Percentiles rank a stretch among this genome's conserved stretches.
These are phyloP conservation scores for Penicillium roqueforti DNA, from an alignment of 495 filamentous ascomycete genomes.

Conservation along the genomic window DNA sequence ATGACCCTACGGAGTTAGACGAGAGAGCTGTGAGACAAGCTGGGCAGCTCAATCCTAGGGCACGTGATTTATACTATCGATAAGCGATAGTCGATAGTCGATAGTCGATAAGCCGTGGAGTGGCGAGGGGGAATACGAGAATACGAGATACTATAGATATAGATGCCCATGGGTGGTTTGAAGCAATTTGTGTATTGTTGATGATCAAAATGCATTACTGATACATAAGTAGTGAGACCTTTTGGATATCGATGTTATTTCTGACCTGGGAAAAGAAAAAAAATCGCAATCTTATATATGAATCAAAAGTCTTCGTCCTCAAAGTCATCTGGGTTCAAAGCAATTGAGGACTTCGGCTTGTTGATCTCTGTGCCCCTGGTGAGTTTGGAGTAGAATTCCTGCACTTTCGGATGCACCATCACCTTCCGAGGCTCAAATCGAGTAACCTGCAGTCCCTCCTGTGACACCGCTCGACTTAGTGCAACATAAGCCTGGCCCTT, in stretches of 20 bases:
- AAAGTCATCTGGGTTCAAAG: slow-evolving; percentile 24
- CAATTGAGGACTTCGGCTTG: slow-evolving; percentile 21
- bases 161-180: too few relatives aligned
- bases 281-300: slow-evolving; percentile 3
- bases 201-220: background rate
- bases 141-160: too few relatives aligned
- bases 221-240: background rate
- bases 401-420: slow-evolving; percentile 86
- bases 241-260: background rate
- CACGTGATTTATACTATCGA: slow-evolving; percentile 2
- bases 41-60: background rate
- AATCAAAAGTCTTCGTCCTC: slow-evolving; percentile 32
- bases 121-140: too few relatives aligned
- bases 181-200: too few relatives aligned
- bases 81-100: background rate
- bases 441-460: slow-evolving; percentile 82
- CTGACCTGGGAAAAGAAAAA: background rate
- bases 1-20: background rate
- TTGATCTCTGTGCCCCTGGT: slow-evolving; percentile 48
- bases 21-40: background rate
- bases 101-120: background rate
- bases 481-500: slow-evolving; percentile 72
- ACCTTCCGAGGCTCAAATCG: slow-evolving; percentile 88
- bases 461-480: slow-evolving; percentile 72
- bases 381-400: slow-evolving; percentile 77